Percentiles rank a stretch among this genome's conserved stretches.
Conservation (phyloP, 2,329 filamentous ascomycete species). For the Davidsoniella neocaledoniae region DNA sequence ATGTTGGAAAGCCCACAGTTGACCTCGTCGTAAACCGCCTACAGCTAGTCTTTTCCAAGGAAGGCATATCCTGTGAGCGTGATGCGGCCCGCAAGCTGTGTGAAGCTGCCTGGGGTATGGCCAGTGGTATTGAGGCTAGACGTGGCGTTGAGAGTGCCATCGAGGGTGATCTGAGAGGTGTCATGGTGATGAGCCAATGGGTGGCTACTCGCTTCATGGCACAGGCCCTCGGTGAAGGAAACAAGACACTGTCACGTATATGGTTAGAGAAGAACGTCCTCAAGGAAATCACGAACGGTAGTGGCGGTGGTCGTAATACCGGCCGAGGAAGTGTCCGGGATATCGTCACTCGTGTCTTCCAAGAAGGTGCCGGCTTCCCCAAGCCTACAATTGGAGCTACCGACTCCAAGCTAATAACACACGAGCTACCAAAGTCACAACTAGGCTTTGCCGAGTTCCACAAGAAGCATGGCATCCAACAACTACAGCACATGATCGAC, state of each 20-base stretch:
- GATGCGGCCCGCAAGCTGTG: slow-evolving; percentile 77
- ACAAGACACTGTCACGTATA: slow-evolving; percentile 44
- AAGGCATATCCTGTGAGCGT: slow-evolving; percentile 73
- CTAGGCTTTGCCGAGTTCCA: slow-evolving; percentile 56
- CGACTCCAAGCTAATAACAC: slow-evolving; percentile 19
- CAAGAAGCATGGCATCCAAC: slow-evolving; percentile 56
- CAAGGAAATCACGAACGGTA: slow-evolving; percentile 50
- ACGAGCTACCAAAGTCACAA: slow-evolving; percentile 39
- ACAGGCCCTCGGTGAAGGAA: slow-evolving; percentile 22
- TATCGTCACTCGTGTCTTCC: slow-evolving; percentile 62
- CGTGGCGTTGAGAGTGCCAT: slow-evolving; percentile 51
- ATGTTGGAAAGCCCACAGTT: slow-evolving; percentile 74
- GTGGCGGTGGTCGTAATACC: slow-evolving; percentile 52
- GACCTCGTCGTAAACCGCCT: slow-evolving; percentile 72
- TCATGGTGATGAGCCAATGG: slow-evolving; percentile 81
- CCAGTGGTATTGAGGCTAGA: slow-evolving; percentile 50
- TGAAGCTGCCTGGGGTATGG: slow-evolving; percentile 69
- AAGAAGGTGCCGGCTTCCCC: slow-evolving; percentile 62
- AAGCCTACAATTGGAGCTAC: slow-evolving; percentile 29
- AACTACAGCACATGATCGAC: slow-evolving; percentile 59
- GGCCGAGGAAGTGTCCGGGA: slow-evolving; percentile 58
- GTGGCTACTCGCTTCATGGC: slow-evolving; percentile 54
- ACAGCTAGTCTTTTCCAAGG: slow-evolving; percentile 71
- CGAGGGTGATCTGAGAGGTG: slow-evolving; percentile 58
- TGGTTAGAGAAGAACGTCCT: slow-evolving; percentile 63